Evolutionary conservation across 192 early-diverging fungal genomes (phyloP).

Genomic region (Backusella parvicylindrica): DNA sequence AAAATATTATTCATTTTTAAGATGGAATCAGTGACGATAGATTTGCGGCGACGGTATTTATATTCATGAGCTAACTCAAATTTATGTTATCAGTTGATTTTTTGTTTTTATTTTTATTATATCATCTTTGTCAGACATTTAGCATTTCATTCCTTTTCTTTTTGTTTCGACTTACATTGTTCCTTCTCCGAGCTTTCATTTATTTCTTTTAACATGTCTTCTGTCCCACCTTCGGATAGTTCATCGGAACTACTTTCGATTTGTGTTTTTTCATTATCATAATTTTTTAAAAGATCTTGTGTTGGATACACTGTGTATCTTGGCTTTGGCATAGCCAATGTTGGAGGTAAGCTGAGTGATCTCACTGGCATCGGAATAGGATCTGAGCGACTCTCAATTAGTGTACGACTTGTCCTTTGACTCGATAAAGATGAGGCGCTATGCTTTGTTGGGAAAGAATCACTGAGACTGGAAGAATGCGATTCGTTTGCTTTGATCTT

Average conservation of each 20-base stretch:
- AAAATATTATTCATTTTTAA: not conserved
- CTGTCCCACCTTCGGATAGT: not conserved
- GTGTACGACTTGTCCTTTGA: not conserved
- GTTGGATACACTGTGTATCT: not conserved
- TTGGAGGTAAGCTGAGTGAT: not conserved
- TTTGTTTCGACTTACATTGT: not conserved
- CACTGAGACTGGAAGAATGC: not conserved
- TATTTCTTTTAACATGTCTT: not conserved
- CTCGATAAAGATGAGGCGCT: not conserved
- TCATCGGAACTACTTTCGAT: conserved; percentile 1
- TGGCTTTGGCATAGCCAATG: not conserved
- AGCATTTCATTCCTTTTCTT: not conserved
- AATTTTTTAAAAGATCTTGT: not conserved
- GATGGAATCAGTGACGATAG: not conserved
- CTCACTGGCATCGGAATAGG: not conserved
- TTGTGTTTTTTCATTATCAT: not conserved
- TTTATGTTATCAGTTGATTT: conserved; percentile 2
- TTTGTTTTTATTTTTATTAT: not conserved
- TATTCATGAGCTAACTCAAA: not conserved
- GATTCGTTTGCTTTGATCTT: not conserved
- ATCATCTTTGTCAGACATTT: not conserved
- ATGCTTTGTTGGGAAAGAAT: not conserved
- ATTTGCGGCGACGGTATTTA: not conserved
- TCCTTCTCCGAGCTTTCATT: not conserved
- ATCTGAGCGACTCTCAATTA: not conserved